Evolutionary conservation across 1,284 basidiomycete species (phyloP), one percentile per base, ranked within the genome.

Genomic region (Fomitiporia mediterranea): DNA sequence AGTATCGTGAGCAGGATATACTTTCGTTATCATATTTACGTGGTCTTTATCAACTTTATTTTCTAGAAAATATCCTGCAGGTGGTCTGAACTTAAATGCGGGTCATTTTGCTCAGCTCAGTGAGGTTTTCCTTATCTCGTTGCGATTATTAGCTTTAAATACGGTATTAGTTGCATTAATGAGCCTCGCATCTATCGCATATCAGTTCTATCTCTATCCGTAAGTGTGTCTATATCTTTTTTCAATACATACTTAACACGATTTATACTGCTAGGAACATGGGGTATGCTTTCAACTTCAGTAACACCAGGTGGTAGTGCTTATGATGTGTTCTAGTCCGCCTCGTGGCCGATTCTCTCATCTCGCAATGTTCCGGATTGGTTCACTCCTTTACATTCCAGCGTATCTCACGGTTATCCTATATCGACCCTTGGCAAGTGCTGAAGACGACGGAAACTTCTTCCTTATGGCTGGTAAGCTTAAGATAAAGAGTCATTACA

Each of bases 191-290:
- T 87, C 89, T 66, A 89, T 90, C 59, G 81, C 81, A n/a, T 90
- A 89, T 65, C 87, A 90, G 64, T 90, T 90, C 64, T 83, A 89
- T 66, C 77, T 92, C 42, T 94, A 94, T 75, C 91, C 91, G 81
- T 90, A 69, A 67, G 85, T 81, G 4, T 15, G 63, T 58, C 59
- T 54, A 46, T 63, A 40, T 60, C 62, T 56, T n/a, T 13, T n/a
- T 46, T 30, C 25, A 64, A 55, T 53, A 69, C 56, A 63, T 64
- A 59, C 64, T 65, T 28, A 48, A 5, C 8, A 8, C 7, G 15
- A 63, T 38, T 48, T 53, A 34, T n/a, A n/a, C n/a, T n/a, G n/a
- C 23, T 48, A 82, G 82, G 46, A 80, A 81, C 64, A 78, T 80
- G 65, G 77, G 79, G 84, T 75, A 76, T 73, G 27, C 58, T 71